phyloP scores from a whole-genome alignment of 768 basidiomycete species.

The Hysterangium stoloniferum region DNA sequence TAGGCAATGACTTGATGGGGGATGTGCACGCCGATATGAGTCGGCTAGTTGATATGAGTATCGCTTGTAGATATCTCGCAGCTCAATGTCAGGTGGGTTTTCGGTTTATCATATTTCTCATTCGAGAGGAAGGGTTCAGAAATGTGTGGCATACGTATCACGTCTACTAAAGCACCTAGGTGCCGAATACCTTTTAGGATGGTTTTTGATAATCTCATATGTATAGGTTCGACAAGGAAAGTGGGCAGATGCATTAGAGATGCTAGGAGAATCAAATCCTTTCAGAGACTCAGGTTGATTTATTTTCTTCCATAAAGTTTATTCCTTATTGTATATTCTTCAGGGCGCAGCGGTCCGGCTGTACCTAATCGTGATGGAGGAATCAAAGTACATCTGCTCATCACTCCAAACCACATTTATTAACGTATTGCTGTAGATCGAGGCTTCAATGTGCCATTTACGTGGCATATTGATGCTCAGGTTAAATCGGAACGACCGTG shows the following conservation, averaged over 20 bases:
- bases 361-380: conserved; percentile 84
- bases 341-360: conserved; percentile 59
- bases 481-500: conserved; percentile 81
- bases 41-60: conserved; percentile 85
- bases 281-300: conserved; percentile 61
- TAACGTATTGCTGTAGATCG: conserved; percentile 48
- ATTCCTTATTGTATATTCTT: neutral
- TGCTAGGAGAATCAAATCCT: conserved; percentile 89
- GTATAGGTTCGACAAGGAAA: conserved; percentile 77
- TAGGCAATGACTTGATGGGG: conserved; percentile 57
- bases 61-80: conserved; percentile 93
- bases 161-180: no score
- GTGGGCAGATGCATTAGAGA: conserved; percentile 85
- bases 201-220: conserved; percentile 12
- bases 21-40: conserved; percentile 59
- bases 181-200: no score
- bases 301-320: conserved; percentile 3
- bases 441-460: conserved; percentile 95
- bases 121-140: no score
- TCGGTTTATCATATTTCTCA: neutral
- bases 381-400: conserved; percentile 61
- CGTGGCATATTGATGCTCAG: conserved; percentile 92
- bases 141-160: neutral
- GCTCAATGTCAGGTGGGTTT: conserved; percentile 81
- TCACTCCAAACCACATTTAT: neutral